These are phyloP conservation scores for Suillus spraguei DNA, from an alignment of 768 basidiomycete genomes.

Conservation along the genomic window DNA sequence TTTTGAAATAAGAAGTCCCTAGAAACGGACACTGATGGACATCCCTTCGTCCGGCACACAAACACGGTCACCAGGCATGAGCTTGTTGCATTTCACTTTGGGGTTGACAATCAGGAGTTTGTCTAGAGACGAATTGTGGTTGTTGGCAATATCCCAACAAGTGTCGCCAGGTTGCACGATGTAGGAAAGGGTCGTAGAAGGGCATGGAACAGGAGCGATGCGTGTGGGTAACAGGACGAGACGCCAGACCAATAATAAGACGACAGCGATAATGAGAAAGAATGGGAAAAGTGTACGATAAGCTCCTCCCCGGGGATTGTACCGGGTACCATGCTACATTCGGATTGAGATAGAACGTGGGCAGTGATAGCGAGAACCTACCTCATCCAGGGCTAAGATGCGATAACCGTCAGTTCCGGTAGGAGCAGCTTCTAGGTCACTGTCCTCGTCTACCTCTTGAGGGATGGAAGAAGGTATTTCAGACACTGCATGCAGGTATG, in stretches of 20 bases:
- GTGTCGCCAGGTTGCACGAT: conserved; percentile 59
- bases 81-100: conserved; percentile 52
- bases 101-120: conserved; percentile 54
- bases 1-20: conserved; percentile 7
- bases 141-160: conserved; percentile 63
- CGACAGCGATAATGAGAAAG: conserved; percentile 66
- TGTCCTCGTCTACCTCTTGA: conserved; percentile 34
- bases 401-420: conserved; percentile 59
- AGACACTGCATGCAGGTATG: conserved; percentile 26
- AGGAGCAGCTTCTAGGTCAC: conserved; percentile 60
- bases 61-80: conserved; percentile 63
- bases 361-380: conserved; percentile 31
- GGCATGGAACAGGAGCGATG: conserved; percentile 28
- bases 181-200: conserved; percentile 44
- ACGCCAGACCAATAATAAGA: conserved; percentile 66
- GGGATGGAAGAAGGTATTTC: conserved; percentile 31
- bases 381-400: conserved; percentile 52
- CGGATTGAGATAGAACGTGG: conserved; percentile 19
- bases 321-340: conserved; percentile 35
- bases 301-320: conserved; percentile 40
- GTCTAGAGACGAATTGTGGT: conserved; percentile 52
- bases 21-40: conserved; percentile 33
- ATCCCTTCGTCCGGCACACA: conserved; percentile 53
- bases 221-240: conserved; percentile 45
- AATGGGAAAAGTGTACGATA: conserved; percentile 72